Evolutionary conservation across 2,329 filamentous ascomycete genomes (phyloP).

Genomic region (Pestalotiopsis sp.): DNA sequence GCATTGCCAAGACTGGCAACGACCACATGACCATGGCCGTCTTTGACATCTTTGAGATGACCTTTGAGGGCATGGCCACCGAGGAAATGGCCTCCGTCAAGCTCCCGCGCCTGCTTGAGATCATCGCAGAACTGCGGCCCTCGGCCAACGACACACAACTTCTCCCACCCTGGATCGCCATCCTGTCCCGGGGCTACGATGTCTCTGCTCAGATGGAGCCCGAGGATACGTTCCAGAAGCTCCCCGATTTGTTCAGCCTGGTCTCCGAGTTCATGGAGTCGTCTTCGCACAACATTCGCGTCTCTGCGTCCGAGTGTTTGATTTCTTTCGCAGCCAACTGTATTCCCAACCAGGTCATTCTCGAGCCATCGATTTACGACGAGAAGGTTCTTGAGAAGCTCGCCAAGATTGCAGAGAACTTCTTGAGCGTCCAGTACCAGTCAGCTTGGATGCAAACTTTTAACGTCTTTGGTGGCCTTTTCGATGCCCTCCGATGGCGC

Average conservation of each 20-base stretch:
- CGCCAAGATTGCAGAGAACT: slow-evolving; percentile 69
- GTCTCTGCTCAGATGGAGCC: slow-evolving; percentile 87
- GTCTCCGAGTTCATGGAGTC: slow-evolving; percentile 83
- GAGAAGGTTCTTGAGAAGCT: slow-evolving; percentile 88
- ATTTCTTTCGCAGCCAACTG: slow-evolving; percentile 93
- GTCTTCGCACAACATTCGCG: slow-evolving; percentile 87
- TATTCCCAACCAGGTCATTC: slow-evolving; percentile 78
- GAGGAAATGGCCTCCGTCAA: slow-evolving; percentile 86
- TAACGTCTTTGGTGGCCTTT: slow-evolving; percentile 83
- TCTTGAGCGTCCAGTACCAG: slow-evolving; percentile 90
- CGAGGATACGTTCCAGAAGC: slow-evolving; percentile 87
- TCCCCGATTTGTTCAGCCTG: slow-evolving; percentile 83
- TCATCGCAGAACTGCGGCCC: slow-evolving; percentile 89
- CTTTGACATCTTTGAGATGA: slow-evolving; percentile 97
- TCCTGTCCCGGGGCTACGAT: slow-evolving; percentile 91
- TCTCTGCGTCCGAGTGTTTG: slow-evolving; percentile 92
- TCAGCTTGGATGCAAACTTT: slow-evolving; percentile 95
- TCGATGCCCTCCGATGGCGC: slow-evolving; percentile 84
- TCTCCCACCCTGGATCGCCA: slow-evolving; percentile 94
- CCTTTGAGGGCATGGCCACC: slow-evolving; percentile 83
- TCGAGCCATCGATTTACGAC: slow-evolving; percentile 90
- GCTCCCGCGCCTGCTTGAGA: slow-evolving; percentile 84
- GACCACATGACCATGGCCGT: slow-evolving; percentile 96
- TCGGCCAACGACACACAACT: slow-evolving; percentile 93
- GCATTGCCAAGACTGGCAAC: slow-evolving; percentile 87